Percentiles rank a stretch among this genome's conserved stretches.
phyloP scores from a whole-genome alignment of 116 monocot species.

The Thalassia testudinum region DNA sequence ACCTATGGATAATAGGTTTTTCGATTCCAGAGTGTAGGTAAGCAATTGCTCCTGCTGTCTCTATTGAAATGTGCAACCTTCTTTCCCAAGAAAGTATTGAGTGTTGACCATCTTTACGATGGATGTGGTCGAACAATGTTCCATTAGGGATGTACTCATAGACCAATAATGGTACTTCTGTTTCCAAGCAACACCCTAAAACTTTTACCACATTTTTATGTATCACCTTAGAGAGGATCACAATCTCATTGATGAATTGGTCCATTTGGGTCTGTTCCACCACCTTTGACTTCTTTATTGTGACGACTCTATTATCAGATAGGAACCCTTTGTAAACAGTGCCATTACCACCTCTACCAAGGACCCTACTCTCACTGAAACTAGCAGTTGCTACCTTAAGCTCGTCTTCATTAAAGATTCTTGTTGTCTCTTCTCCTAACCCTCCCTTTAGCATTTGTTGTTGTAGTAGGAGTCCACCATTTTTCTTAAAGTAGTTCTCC shows the following conservation, averaged over 20 bases:
- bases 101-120: not conserved
- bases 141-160: not conserved
- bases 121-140: not conserved
- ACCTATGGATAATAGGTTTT: slow-evolving; percentile 31
- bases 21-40: slow-evolving; percentile 30
- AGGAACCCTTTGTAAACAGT: not conserved
- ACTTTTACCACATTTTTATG: not conserved
- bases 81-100: slow-evolving; percentile 8
- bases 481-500: slow-evolving; percentile 37
- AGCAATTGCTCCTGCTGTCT: slow-evolving; percentile 28
- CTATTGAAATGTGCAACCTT: slow-evolving; percentile 13
- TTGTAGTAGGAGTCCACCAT: slow-evolving; percentile 38
- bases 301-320: not conserved
- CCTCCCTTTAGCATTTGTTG: slow-evolving; percentile 14
- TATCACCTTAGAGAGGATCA: not conserved
- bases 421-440: slow-evolving; percentile 1
- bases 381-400: not conserved
- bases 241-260: not conserved
- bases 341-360: not conserved
- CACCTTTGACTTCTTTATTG: not conserved
- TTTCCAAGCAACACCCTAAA: not conserved
- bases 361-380: not conserved
- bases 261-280: not conserved
- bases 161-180: not conserved
- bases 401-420: slow-evolving; percentile 13